These are phyloP conservation scores for Isabelozyma pseudorhagii DNA, from an alignment of 805 yeast genomes.

Conservation along the genomic window DNA sequence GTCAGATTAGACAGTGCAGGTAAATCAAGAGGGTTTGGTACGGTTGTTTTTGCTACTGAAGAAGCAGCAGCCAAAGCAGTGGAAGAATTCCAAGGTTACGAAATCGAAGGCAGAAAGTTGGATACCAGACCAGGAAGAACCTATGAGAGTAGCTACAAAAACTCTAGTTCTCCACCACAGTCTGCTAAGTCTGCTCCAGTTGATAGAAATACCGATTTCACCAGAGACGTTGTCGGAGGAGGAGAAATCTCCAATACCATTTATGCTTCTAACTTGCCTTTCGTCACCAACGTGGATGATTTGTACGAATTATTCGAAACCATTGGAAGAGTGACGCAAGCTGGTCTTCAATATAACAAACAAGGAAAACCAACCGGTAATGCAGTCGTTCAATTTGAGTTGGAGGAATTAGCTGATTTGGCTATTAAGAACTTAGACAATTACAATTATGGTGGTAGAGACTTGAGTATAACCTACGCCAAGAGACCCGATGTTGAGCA, in stretches of 20 bases:
- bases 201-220: slow-evolving; percentile 51
- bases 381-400: slow-evolving; percentile 80
- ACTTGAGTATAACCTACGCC: slow-evolving; percentile 67
- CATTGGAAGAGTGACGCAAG: slow-evolving; percentile 69
- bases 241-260: slow-evolving; percentile 50
- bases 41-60: slow-evolving; percentile 62
- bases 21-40: slow-evolving; percentile 83
- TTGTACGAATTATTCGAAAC: slow-evolving; percentile 82
- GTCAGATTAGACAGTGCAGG: slow-evolving; percentile 65
- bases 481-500: slow-evolving; percentile 14
- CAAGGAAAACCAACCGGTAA: slow-evolving; percentile 72
- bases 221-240: slow-evolving; percentile 62
- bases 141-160: slow-evolving; percentile 1
- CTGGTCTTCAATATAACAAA: slow-evolving; percentile 65
- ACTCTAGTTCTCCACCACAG: neutral
- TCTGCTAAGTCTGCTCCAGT: slow-evolving; percentile 4
- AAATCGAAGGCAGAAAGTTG: slow-evolving; percentile 69
- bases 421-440: slow-evolving; percentile 75
- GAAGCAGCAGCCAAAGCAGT: slow-evolving; percentile 75
- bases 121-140: slow-evolving; percentile 72
- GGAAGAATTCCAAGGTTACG: slow-evolving; percentile 63
- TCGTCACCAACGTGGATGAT: slow-evolving; percentile 83
- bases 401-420: slow-evolving; percentile 62
- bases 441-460: slow-evolving; percentile 83
- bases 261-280: slow-evolving; percentile 78